Conservation (phyloP, 2,329 filamentous ascomycete genomes). For the Ascochyta lentis region DNA sequence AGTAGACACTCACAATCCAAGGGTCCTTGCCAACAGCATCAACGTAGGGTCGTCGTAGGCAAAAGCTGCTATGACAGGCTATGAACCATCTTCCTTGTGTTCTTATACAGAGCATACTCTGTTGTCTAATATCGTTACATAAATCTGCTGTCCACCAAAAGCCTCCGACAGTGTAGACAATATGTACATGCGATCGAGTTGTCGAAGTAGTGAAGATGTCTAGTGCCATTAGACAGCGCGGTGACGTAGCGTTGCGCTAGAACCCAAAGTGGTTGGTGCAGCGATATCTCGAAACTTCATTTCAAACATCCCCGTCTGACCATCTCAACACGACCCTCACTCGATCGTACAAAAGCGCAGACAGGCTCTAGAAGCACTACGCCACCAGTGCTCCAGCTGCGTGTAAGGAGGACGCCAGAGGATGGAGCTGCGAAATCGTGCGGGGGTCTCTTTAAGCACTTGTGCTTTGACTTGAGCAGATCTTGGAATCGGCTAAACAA, state of each 20-base stretch:
- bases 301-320: constrained; percentile 40
- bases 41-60: too few species aligned
- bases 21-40: not conserved
- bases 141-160: too few species aligned
- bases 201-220: not conserved
- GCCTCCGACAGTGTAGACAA: too few species aligned
- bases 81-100: not conserved
- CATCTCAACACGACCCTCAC: constrained; percentile 10
- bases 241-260: not conserved
- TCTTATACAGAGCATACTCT: not conserved
- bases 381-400: not conserved
- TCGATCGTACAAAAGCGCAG: not conserved
- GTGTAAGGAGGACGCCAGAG: not conserved
- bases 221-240: too few species aligned
- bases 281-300: constrained; percentile 29
- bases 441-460: not conserved
- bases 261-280: not conserved
- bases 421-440: not conserved
- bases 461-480: not conserved
- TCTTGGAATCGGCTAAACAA: not conserved
- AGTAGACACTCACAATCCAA: not conserved
- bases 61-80: not conserved
- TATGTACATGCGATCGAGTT: not conserved
- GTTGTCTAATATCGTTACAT: too few species aligned
- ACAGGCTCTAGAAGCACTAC: not conserved